phyloP scores from a whole-genome alignment of 1,284 basidiomycete species.

The Veloboletus limbatus region DNA sequence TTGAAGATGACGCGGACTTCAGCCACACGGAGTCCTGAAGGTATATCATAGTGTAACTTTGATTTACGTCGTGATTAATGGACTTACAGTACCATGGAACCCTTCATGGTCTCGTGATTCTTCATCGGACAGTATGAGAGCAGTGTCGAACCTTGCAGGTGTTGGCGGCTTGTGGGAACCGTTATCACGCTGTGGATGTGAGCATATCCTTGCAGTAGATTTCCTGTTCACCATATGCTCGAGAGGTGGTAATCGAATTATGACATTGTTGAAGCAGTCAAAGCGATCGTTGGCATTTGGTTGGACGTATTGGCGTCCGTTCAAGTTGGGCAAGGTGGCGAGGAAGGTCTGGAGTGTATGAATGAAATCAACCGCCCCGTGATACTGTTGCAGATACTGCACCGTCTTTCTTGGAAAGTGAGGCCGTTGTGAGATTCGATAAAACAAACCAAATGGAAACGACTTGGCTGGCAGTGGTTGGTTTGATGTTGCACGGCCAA shows the following conservation, averaged over 20 bases:
- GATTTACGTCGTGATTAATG: too few relatives aligned
- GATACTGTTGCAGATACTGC: not conserved
- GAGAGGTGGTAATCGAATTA: not conserved
- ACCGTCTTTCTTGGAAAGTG: not conserved
- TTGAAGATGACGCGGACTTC: conserved; percentile 9
- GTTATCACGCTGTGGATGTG: not conserved
- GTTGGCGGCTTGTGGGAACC: not conserved
- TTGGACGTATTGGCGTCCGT: not conserved
- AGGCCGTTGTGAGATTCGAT: not conserved
- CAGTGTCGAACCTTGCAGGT: not conserved
- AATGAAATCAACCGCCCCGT: not conserved
- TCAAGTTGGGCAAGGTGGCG: not conserved
- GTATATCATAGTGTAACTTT: too few relatives aligned
- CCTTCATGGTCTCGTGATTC: not conserved
- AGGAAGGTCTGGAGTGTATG: not conserved
- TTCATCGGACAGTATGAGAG: not conserved
- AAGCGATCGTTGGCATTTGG: not conserved
- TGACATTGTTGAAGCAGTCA: not conserved
- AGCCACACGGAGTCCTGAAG: conserved; percentile 4
- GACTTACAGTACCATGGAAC: conserved; percentile 1
- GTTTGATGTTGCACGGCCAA: too few relatives aligned
- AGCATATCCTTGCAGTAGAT: not conserved
- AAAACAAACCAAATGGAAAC: too few relatives aligned
- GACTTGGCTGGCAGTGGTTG: too few relatives aligned
- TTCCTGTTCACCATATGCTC: not conserved